Evolutionary conservation across 1,284 basidiomycete species (phyloP).

Genomic region (Termitomyces sp.): DNA sequence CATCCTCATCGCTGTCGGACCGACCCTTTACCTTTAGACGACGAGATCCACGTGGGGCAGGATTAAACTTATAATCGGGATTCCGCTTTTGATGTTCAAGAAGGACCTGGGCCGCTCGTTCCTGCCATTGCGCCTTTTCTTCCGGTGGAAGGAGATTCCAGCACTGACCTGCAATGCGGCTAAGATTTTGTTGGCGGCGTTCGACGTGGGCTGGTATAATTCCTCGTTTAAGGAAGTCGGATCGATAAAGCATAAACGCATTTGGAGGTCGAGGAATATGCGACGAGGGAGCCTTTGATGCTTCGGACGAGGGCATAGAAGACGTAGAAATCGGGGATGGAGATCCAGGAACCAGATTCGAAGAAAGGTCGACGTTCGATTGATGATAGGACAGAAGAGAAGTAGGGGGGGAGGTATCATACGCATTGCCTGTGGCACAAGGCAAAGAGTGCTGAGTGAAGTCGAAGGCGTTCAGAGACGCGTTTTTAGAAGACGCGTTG

Average conservation of each 20-base stretch:
- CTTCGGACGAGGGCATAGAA: background rate
- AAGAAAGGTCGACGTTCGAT: background rate
- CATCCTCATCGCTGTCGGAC: slow-evolving; percentile 1
- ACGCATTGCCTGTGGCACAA: background rate
- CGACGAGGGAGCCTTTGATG: slow-evolving; percentile 1
- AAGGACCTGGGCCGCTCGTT: slow-evolving; percentile 34
- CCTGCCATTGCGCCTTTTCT: slow-evolving; percentile 43
- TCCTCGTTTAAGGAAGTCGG: slow-evolving; percentile 54
- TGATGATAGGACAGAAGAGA: background rate
- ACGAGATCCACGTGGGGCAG: slow-evolving; percentile 32
- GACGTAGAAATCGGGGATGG: background rate
- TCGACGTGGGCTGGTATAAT: slow-evolving; percentile 36
- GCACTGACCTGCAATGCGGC: slow-evolving; percentile 47
- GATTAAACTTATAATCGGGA: slow-evolving; percentile 43
- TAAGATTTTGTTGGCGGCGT: slow-evolving; percentile 54
- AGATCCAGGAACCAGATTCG: background rate
- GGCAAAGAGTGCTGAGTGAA: background rate
- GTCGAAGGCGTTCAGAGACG: background rate
- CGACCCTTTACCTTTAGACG: slow-evolving; percentile 17
- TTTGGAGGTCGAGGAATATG: slow-evolving; percentile 75
- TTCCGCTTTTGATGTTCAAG: slow-evolving; percentile 36
- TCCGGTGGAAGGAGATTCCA: slow-evolving; percentile 44
- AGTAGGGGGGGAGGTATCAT: background rate
- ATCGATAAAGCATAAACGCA: slow-evolving; percentile 80
- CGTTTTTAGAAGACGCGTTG: background rate